These are phyloP conservation scores for Mycosarcoma mackinlayi DNA, from an alignment of 1,284 basidiomycete genomes.

Conservation along the genomic window DNA sequence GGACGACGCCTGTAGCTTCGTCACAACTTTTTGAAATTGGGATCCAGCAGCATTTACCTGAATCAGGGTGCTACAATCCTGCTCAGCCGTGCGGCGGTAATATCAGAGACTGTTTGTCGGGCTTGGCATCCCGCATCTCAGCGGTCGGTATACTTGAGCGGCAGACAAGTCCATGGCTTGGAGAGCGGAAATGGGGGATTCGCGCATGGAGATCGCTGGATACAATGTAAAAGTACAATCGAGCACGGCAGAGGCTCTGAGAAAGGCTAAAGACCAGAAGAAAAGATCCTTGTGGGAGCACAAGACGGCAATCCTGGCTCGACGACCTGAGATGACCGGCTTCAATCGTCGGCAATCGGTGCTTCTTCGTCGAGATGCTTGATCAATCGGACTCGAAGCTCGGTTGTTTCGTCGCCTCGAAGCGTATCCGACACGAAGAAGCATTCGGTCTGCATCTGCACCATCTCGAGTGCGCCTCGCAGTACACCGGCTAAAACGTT, in stretches of 20 bases:
- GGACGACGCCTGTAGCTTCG: too few relatives aligned
- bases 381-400: slow-evolving; percentile 88
- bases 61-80: too few relatives aligned
- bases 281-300: neutral
- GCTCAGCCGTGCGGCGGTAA: too few relatives aligned
- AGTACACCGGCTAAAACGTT: slow-evolving; percentile 95
- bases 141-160: too few relatives aligned
- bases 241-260: too few relatives aligned
- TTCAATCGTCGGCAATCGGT: slow-evolving; percentile 68
- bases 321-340: neutral
- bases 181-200: neutral
- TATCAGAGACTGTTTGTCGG: too few relatives aligned
- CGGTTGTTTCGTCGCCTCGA: slow-evolving; percentile 91
- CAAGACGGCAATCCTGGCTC: neutral
- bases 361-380: slow-evolving; percentile 93
- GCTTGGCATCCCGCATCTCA: too few relatives aligned
- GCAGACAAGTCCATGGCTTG: too few relatives aligned
- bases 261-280: neutral
- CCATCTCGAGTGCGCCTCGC: slow-evolving; percentile 95
- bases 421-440: slow-evolving; percentile 90
- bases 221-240: slow-evolving; percentile 8
- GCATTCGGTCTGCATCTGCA: slow-evolving; percentile 94
- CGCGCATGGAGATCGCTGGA: neutral
- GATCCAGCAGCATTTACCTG: too few relatives aligned
- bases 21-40: too few relatives aligned